Evolutionary conservation across 305 asterid species (phyloP), one percentile per base, ranked within the genome.

Genomic region (Caryopteris hybrid): DNA sequence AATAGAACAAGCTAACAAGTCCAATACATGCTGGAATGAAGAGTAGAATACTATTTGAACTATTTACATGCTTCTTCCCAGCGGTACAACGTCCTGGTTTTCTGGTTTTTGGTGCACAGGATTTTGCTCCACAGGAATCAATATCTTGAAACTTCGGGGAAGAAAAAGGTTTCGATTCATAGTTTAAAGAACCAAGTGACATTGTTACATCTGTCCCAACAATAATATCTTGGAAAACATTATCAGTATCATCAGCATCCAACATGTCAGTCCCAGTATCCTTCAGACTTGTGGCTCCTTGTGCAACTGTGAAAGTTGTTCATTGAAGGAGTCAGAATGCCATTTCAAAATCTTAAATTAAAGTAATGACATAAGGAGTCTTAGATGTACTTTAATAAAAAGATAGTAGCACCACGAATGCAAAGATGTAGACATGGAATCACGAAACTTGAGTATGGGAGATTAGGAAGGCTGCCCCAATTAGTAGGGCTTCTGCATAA

Each of bases 231-330:
- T 68, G 84, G 48, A 27, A 47, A 55, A 38, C 61, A 59, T 27
- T 68, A 63, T 66, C 85, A 76, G 70, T 66, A 75, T 66, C 76
- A 65, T 79, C 90, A 61, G 78, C 69, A 48, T 54, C 68, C 38
- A 63, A 47, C n/a, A 55, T 68, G 48, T 76, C 74, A 59, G 33
- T 74, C 68, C 55, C 71, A 36, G 62, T n/a, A 72, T 66, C 51
- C 65, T 61, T 76, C 36, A 12, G 43, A 48, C 64, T 50, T 45
- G 20, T 41, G 41, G 14, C 38, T 72, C 85, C 87, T 71, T 48
- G 57, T 50, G 78, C 65, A 80, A 84, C 96, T 87, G 74, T 53
- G 51, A 72, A 66, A 67, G 10, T 23, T 47, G 62, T 60, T 71
- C 31, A 70, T 39, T 17, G 7, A 53, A 72, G 55, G 29, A 73